phyloP scores from a whole-genome alignment of 1,284 basidiomycete species.

The Ganoderma sp. region DNA sequence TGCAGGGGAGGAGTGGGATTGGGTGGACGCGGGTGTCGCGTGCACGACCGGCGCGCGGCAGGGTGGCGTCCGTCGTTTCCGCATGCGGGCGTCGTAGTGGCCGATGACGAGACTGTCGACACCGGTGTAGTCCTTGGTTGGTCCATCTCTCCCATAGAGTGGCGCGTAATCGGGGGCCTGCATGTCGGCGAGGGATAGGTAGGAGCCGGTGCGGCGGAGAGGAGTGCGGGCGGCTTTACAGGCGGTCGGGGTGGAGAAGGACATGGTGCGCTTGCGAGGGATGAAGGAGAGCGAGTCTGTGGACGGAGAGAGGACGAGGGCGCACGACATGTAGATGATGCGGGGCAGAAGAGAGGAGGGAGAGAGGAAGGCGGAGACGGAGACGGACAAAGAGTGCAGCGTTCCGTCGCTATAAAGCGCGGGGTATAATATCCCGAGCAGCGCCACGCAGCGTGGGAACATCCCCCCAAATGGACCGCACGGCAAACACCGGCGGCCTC shows the following conservation, averaged over 20 bases:
- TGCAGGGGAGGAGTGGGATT: constrained; percentile 10
- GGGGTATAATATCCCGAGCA: constrained; percentile 31
- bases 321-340: constrained; percentile 36
- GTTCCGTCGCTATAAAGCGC: constrained; percentile 29
- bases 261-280: constrained; percentile 44
- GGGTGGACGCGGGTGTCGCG: constrained; percentile 13
- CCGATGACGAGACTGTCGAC: constrained; percentile 33
- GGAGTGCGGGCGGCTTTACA: constrained; percentile 37
- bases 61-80: constrained; percentile 34
- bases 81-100: constrained; percentile 34
- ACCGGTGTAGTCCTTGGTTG: constrained; percentile 29
- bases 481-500: constrained; percentile 24
- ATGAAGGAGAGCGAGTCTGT: constrained; percentile 15
- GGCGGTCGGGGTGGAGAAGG: constrained; percentile 39
- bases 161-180: constrained; percentile 33
- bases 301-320: constrained; percentile 20
- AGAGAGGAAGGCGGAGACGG: constrained; percentile 29
- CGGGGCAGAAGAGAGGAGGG: constrained; percentile 27
- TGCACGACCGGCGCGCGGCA: constrained; percentile 27
- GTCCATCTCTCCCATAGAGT: constrained; percentile 33
- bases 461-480: constrained; percentile 16
- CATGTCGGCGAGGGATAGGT: constrained; percentile 41
- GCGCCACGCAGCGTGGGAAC: constrained; percentile 30
- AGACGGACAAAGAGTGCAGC: constrained; percentile 33
- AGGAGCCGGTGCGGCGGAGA: constrained; percentile 43